These are phyloP conservation scores for Cercophora newfieldiana DNA, from an alignment of 495 filamentous ascomycete species.

Conservation along the genomic window DNA sequence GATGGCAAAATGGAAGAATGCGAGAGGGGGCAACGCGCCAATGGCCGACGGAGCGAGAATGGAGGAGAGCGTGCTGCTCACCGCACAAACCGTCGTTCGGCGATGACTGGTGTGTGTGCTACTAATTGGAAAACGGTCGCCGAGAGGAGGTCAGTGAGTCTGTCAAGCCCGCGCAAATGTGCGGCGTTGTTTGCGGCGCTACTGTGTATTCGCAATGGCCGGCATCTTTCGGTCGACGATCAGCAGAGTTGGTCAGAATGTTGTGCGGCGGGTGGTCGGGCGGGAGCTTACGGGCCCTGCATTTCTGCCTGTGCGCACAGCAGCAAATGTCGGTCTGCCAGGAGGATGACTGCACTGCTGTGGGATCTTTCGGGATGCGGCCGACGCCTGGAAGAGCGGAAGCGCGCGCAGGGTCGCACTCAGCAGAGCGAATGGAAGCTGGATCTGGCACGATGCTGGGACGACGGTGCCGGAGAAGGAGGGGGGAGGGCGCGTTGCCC, in stretches of 20 bases:
- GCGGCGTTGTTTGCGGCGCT: not conserved
- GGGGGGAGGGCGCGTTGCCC: not conserved
- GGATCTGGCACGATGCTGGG: not conserved
- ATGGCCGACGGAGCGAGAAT: not conserved
- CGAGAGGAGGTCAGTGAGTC: not conserved
- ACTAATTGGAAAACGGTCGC: not conserved
- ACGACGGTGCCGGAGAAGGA: not conserved
- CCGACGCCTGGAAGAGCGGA: not conserved
- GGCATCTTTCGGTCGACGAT: not conserved
- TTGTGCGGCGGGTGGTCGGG: not conserved
- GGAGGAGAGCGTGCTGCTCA: not conserved
- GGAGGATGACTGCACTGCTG: too few relatives aligned
- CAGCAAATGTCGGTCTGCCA: not conserved
- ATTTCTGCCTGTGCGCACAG: not conserved
- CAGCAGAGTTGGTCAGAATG: not conserved
- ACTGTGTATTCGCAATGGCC: too few relatives aligned
- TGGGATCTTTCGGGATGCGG: not conserved
- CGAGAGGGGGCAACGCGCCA: not conserved
- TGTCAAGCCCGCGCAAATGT: not conserved
- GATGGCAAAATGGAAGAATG: conserved; percentile 12
- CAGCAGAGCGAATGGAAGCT: not conserved
- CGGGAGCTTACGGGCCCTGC: not conserved
- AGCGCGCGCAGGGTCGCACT: not conserved
- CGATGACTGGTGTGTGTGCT: not conserved
- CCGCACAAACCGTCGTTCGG: not conserved